Conservation (phyloP, 2,329 filamentous ascomycete genomes). For the Trichoderma simmonsii region DNA sequence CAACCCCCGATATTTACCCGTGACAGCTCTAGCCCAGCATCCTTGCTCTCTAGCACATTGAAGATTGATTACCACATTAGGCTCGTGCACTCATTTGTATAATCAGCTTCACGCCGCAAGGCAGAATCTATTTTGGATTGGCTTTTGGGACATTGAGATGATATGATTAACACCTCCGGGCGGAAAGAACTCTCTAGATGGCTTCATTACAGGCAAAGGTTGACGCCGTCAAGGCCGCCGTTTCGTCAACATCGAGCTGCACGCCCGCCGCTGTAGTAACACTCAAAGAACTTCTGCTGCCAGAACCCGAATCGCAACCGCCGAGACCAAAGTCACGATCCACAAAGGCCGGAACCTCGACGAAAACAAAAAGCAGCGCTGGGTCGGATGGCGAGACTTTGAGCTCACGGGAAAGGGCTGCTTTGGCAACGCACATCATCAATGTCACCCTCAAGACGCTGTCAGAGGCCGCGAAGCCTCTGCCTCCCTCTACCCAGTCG, state of each 20-base stretch:
- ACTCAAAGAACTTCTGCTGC: conserved; percentile 46
- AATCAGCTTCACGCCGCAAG: conserved; percentile 23
- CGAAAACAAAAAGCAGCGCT: conserved; percentile 26
- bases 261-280: conserved; percentile 47
- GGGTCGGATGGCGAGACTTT: conserved; percentile 27
- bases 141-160: conserved; percentile 25
- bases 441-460: conserved; percentile 68
- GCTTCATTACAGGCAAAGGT: conserved; percentile 42
- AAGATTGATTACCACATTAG: conserved; percentile 8
- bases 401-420: conserved; percentile 54
- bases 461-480: conserved; percentile 60
- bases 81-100: conserved; percentile 22
- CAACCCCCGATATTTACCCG: conserved; percentile 37
- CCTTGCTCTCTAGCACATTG: conserved; percentile 2
- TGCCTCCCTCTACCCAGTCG: conserved; percentile 31
- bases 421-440: conserved; percentile 69
- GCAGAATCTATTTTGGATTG: conserved; percentile 27
- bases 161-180: conserved; percentile 32
- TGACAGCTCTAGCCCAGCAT: conserved; percentile 7
- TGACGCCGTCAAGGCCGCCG: conserved; percentile 53
- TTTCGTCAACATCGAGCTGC: conserved; percentile 53
- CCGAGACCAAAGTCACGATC: conserved; percentile 27
- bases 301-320: conserved; percentile 31
- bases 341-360: conserved; percentile 27
- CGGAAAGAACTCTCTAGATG: conserved; percentile 36